Percentiles rank a stretch among this genome's conserved stretches.
Conservation (phyloP, 148 eudicot species). For the Cornus suecica region DNA sequence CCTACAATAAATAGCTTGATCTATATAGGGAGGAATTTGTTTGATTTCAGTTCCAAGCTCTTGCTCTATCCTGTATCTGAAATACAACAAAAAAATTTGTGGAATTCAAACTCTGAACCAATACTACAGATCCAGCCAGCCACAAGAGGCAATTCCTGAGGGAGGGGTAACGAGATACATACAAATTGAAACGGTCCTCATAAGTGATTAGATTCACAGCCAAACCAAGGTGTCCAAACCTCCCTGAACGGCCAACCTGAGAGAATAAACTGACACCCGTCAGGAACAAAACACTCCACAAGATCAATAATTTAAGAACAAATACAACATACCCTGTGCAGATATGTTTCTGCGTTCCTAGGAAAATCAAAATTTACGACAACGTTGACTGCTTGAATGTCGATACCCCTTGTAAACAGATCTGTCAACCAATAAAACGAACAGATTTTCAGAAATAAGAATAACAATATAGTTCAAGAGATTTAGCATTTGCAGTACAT, state of each 20-base stretch:
- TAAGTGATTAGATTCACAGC: conserved; percentile 90
- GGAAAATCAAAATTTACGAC: conserved; percentile 92
- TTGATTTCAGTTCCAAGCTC: conserved; percentile 91
- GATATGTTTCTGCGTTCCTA: conserved; percentile 80
- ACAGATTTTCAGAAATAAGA: too few relatives aligned
- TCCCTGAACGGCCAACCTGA: conserved; percentile 94
- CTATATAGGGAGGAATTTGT: conserved; percentile 82
- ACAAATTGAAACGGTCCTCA: conserved; percentile 90
- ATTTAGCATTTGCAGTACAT: too few relatives aligned
- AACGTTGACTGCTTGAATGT: conserved; percentile 94
- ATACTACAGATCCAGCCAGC: too few relatives aligned
- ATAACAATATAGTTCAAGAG: too few relatives aligned
- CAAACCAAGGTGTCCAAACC: conserved; percentile 90
- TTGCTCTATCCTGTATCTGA: conserved; percentile 87
- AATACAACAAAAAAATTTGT: conserved; percentile 3
- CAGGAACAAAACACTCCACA: neutral
- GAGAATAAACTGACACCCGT: neutral
- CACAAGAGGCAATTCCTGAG: neutral
- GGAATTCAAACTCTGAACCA: neutral
- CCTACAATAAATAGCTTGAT: conserved; percentile 70
- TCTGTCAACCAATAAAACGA: conserved; percentile 34
- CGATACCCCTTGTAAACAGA: conserved; percentile 88
- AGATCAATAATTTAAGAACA: neutral
- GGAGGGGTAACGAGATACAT: conserved; percentile 22
- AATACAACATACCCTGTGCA: conserved; percentile 67